Base-by-base conservation (phyloP, 2,329 filamentous ascomycete genomes). In the Monilinia fructigena region DNA sequence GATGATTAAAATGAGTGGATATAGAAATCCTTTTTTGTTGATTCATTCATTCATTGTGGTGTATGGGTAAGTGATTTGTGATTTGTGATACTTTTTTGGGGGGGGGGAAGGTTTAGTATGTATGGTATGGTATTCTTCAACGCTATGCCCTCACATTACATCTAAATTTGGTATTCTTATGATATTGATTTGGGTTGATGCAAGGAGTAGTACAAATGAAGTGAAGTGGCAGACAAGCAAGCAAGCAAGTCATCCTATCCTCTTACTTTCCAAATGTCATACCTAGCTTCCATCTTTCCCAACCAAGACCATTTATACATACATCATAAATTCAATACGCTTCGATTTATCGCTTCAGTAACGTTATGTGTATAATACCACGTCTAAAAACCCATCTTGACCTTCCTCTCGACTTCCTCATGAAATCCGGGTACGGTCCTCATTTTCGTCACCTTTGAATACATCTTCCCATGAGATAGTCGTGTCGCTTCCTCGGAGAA, bases 391-490 rank as follows among this genome's bases (percentile, higher is more conserved):
- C 71, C 67, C 86, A 97, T 96, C 84, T 88, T 90, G 79, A 96
- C 82, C 84, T 92, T 92, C 79, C 86, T 86, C 87, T 97, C 94
- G 87, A 97, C 93, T 86, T 98, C 94, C 66, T 92, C 89, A 74
- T 97, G 93, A 79, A 97, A 88, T 63, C 89, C 86, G 31, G 89
- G 86, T 53, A 86, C 81, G 68, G 86, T 84, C 74, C 88, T 85
- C 77, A 86, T 84, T 79, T 79, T 94, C 92, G 73, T 91, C 89
- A 68, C 92, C 92, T 26, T 85, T 86, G 77, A 89, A 98, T 26
- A 99, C 87, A 81, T 98, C 95, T 83, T 99, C 95, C 95, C 95
- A 99, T 11, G 84, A 86, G 73, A 96, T 82, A 74, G 86, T 89
- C 38, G 85, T 81, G 77, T 98, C 95, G 75, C 88, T 82, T 4